A percentile compares a stretch with the other conserved stretches of the same genome.
phyloP scores from a whole-genome alignment of 345 rosid genomes.

The Populus deltoides region DNA sequence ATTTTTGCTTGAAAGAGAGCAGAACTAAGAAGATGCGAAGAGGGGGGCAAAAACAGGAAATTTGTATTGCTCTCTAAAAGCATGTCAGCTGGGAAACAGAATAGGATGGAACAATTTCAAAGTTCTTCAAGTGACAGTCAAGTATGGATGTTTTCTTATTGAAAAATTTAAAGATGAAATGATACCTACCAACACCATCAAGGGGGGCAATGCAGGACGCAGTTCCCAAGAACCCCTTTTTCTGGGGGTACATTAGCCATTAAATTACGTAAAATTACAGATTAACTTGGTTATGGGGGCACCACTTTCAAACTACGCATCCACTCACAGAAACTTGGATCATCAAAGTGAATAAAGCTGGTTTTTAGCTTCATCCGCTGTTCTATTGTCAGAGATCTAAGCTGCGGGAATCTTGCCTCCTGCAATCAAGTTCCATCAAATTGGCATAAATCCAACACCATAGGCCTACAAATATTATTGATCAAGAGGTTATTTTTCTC shows the following conservation, averaged over 20 bases:
- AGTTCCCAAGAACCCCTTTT: background rate
- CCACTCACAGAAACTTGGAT: slow-evolving; percentile 94
- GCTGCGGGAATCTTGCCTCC: slow-evolving; percentile 96
- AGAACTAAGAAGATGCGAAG: background rate
- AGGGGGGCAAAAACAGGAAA: background rate
- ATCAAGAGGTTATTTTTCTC: background rate
- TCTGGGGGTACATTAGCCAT: slow-evolving; percentile 3
- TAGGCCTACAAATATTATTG: background rate
- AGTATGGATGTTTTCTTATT: background rate
- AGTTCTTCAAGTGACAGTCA: background rate
- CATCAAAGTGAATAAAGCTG: slow-evolving; percentile 82
- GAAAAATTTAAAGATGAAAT: background rate
- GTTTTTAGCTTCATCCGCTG: slow-evolving; percentile 70
- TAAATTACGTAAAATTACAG: background rate
- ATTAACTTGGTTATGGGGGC: slow-evolving; percentile 31
- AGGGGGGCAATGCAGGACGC: background rate
- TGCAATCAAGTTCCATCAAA: slow-evolving; percentile 25
- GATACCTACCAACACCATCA: background rate
- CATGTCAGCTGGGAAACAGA: background rate
- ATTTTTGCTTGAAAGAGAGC: background rate
- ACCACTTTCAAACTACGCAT: slow-evolving; percentile 71
- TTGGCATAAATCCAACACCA: background rate
- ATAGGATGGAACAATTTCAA: background rate
- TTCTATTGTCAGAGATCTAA: slow-evolving; percentile 58
- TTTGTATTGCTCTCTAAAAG: background rate